Percentiles rank a stretch among this genome's conserved stretches.
Evolutionary conservation across 2,329 filamentous ascomycete species (phyloP).

Genomic region (Stylonectria norvegica): DNA sequence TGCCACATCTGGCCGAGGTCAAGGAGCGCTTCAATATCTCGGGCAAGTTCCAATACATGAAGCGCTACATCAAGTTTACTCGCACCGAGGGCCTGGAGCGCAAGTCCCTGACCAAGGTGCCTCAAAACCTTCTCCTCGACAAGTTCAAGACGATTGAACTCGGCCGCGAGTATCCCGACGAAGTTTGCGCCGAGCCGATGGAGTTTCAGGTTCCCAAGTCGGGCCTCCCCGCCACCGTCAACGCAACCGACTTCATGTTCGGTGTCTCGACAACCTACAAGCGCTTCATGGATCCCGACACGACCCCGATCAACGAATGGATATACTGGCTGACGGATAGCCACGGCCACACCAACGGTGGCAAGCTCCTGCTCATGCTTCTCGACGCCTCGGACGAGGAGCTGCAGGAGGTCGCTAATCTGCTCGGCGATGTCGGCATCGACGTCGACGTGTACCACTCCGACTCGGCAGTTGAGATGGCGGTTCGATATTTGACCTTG

Average conservation of each 20-base stretch:
- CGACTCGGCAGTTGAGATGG: slow-evolving; percentile 53
- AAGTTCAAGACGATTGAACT: slow-evolving; percentile 48
- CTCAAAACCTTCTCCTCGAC: slow-evolving; percentile 46
- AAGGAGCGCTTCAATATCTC: slow-evolving; percentile 46
- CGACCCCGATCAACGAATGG: slow-evolving; percentile 56
- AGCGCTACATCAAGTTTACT: slow-evolving; percentile 52
- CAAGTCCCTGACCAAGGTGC: slow-evolving; percentile 49
- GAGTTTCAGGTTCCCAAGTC: slow-evolving; percentile 51
- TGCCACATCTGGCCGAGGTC: slow-evolving; percentile 42
- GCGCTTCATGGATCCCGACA: slow-evolving; percentile 49
- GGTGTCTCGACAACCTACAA: slow-evolving; percentile 57
- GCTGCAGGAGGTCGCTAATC: slow-evolving; percentile 46
- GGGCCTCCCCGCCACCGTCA: slow-evolving; percentile 47
- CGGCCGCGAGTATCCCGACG: slow-evolving; percentile 37
- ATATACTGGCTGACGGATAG: slow-evolving; percentile 58
- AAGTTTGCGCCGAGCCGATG: slow-evolving; percentile 48
- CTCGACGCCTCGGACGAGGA: slow-evolving; percentile 51
- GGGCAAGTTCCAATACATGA: slow-evolving; percentile 53
- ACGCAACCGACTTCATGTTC: slow-evolving; percentile 56
- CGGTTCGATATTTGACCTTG: slow-evolving; percentile 54
- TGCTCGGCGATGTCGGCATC: slow-evolving; percentile 48
- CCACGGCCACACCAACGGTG: slow-evolving; percentile 53
- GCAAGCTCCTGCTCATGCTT: slow-evolving; percentile 52
- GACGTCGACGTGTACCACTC: slow-evolving; percentile 56
- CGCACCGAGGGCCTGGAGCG: slow-evolving; percentile 46